These are phyloP conservation scores for Solanum dulcamara DNA, from an alignment of 257 asterid genomes.

Conservation along the genomic window DNA sequence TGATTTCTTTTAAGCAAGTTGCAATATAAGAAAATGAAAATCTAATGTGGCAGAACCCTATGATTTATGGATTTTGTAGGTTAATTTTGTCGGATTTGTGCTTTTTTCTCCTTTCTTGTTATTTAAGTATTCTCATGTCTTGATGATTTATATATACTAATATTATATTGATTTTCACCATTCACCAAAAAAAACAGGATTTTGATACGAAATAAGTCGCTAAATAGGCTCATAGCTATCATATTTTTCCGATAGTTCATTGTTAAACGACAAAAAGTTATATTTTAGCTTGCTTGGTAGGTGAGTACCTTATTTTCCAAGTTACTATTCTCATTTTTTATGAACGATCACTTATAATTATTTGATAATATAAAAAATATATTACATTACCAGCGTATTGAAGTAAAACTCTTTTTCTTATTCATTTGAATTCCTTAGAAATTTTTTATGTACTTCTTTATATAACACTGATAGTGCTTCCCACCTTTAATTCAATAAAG, in stretches of 20 bases:
- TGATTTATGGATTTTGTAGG: neutral
- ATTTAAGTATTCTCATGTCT: neutral
- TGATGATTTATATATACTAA: neutral
- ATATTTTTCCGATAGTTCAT: neutral
- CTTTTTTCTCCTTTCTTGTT: neutral
- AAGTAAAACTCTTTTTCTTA: neutral
- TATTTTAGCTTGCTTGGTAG: neutral
- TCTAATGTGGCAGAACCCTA: slow-evolving; percentile 10
- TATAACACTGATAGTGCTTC: slow-evolving; percentile 40
- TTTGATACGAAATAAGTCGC: neutral
- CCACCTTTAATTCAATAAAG: slow-evolving; percentile 45
- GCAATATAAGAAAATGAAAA: neutral
- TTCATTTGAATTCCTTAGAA: slow-evolving; percentile 13
- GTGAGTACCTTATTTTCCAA: neutral
- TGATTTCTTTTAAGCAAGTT: neutral
- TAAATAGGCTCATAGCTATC: neutral
- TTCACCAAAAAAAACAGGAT: neutral
- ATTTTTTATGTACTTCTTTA: slow-evolving; percentile 12
- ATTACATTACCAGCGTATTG: neutral
- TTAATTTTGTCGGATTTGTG: neutral
- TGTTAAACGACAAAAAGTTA: neutral
- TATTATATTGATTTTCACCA: neutral
- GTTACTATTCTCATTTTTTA: neutral
- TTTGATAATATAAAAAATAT: neutral
- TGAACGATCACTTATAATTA: neutral